Percentiles rank a stretch among this genome's conserved stretches.
Conservation (phyloP, 352 stramenopile genomes). For the Phytophthora capsici region DNA sequence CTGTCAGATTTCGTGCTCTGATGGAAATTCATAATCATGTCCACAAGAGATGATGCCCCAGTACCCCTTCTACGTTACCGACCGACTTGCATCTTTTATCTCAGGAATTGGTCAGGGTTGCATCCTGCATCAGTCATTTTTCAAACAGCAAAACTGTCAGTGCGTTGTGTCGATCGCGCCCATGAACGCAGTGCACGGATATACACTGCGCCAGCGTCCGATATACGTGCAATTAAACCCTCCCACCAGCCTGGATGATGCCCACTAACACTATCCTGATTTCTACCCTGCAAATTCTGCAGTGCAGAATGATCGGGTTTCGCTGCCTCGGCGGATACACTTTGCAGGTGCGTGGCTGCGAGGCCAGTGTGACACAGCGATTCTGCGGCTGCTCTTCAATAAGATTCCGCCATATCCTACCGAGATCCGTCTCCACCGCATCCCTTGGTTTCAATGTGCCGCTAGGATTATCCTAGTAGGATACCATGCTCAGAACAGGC, state of each 20-base stretch:
- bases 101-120: background rate
- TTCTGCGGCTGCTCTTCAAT: background rate
- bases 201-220: no score
- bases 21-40: constrained; percentile 1
- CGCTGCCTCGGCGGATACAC: constrained; percentile 2
- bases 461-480: no score
- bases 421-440: constrained; percentile 1
- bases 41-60: constrained; percentile 2
- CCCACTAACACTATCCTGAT: no score
- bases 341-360: constrained; percentile 2
- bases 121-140: background rate
- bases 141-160: background rate
- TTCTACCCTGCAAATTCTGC: no score
- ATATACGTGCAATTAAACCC: no score
- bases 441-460: background rate
- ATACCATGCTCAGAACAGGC: no score
- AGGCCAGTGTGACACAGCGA: constrained; percentile 1
- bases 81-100: background rate
- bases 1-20: background rate
- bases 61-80: background rate
- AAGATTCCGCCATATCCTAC: constrained; percentile 1
- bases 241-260: no score
- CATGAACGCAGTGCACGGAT: no score
- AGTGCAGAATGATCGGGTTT: background rate
- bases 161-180: background rate